phyloP scores from a whole-genome alignment of 108 stramenopile genomes.

The Skeletonema potamos region DNA sequence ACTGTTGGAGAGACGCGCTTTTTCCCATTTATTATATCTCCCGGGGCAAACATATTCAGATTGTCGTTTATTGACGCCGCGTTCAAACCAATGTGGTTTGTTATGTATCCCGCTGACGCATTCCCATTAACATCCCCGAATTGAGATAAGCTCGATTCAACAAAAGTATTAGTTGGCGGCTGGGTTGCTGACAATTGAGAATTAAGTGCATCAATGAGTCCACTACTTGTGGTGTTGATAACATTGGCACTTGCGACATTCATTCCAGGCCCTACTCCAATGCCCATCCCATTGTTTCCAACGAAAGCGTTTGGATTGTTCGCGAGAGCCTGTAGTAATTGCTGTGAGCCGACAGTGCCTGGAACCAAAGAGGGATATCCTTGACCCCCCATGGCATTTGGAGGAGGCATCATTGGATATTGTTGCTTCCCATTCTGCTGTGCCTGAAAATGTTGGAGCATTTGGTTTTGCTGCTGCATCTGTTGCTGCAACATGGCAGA shows the following conservation, averaged over 20 bases:
- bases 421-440: conserved; percentile 21
- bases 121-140: neutral
- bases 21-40: conserved; percentile 33
- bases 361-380: conserved; percentile 22
- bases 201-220: conserved; percentile 35
- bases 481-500: neutral
- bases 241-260: neutral
- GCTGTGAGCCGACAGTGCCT: conserved; percentile 17
- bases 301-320: neutral
- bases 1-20: conserved; percentile 37
- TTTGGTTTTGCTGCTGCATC: conserved; percentile 14
- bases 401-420: conserved; percentile 40
- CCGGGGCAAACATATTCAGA: conserved; percentile 9
- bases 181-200: conserved; percentile 28
- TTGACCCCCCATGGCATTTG: neutral
- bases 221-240: conserved; percentile 9
- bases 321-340: conserved; percentile 18
- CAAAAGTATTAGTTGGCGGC: neutral
- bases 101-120: neutral
- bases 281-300: neutral
- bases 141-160: neutral
- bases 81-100: neutral
- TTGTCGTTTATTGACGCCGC: neutral
- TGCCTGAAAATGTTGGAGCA: conserved; percentile 5
- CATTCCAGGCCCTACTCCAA: neutral